These are phyloP conservation scores for Agarophyton chilense DNA, from an alignment of 23 red algal genomes.

Conservation along the genomic window DNA sequence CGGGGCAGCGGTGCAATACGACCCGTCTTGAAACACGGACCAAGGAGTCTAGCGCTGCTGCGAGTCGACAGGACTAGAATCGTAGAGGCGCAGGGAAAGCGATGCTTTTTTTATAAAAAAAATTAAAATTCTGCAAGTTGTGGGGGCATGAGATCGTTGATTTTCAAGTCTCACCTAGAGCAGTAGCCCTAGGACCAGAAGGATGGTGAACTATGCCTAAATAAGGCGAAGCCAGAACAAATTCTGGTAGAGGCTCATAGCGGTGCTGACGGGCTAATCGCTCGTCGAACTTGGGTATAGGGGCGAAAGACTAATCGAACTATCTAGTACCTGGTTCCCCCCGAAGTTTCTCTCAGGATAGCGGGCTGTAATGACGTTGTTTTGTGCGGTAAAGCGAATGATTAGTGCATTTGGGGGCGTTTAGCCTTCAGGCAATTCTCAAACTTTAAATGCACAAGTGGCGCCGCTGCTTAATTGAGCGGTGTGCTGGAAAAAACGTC, in stretches of 20 bases:
- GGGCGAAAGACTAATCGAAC: slow-evolving; percentile 96
- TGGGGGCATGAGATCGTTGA: slow-evolving; percentile 33
- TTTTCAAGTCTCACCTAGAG: slow-evolving; percentile 28
- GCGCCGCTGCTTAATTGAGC: slow-evolving; percentile 49
- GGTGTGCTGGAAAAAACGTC: slow-evolving; percentile 57
- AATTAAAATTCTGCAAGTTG: slow-evolving; percentile 44
- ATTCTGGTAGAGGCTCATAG: slow-evolving; percentile 51
- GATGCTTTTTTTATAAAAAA: slow-evolving; percentile 10
- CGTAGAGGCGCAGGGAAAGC: slow-evolving; percentile 51
- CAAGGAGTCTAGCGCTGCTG: slow-evolving; percentile 93
- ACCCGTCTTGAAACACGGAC: slow-evolving; percentile 98
- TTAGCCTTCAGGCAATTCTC: slow-evolving; percentile 75
- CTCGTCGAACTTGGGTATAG: slow-evolving; percentile 96
- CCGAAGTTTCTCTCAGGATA: slow-evolving; percentile 30
- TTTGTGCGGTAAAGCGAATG: slow-evolving; percentile 46
- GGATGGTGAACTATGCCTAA: slow-evolving; percentile 86
- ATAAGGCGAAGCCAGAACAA: slow-evolving; percentile 81
- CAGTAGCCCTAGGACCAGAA: slow-evolving; percentile 51
- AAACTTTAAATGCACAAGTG: slow-evolving; percentile 84
- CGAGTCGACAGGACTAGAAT: slow-evolving; percentile 74
- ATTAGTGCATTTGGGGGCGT: slow-evolving; percentile 81
- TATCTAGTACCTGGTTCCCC: slow-evolving; percentile 38
- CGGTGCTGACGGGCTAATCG: slow-evolving; percentile 95
- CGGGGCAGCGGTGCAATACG: slow-evolving; percentile 42
- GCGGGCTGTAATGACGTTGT: slow-evolving; percentile 35